These are phyloP conservation scores for Saccharomycopsis fermentans DNA, from an alignment of 805 yeast species.

Conservation along the genomic window DNA sequence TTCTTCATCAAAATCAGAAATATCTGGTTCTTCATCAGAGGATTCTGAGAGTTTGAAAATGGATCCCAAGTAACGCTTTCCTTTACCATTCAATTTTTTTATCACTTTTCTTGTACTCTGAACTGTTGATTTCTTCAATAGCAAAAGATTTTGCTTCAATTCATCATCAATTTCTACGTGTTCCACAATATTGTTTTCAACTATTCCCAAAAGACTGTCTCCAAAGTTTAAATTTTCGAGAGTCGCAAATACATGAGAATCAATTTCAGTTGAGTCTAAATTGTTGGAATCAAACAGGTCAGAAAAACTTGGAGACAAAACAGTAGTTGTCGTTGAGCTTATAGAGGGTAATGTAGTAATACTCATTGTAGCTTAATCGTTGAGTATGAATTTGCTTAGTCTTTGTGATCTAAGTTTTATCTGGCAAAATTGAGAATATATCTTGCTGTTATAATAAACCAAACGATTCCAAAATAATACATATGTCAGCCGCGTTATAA, in stretches of 20 bases:
- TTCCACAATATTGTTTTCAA: background rate
- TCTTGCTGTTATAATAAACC: no score
- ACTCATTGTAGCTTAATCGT: no score
- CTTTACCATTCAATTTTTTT: background rate
- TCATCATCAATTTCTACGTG: background rate
- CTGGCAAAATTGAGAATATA: no score
- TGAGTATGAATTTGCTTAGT: no score
- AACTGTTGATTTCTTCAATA: background rate
- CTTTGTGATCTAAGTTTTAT: no score
- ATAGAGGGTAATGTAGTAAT: background rate
- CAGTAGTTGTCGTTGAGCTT: background rate
- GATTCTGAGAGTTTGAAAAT: background rate
- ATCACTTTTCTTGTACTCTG: background rate
- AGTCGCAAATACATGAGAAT: background rate
- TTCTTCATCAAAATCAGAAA: background rate
- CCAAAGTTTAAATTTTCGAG: background rate
- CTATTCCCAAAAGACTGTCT: background rate
- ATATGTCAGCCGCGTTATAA: no score
- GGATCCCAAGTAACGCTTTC: background rate
- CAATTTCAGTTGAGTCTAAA: background rate
- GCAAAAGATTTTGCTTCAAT: background rate
- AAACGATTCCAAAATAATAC: no score
- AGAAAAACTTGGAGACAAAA: background rate
- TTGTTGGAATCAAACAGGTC: background rate
- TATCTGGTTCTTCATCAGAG: background rate